These are phyloP conservation scores for Gaertneriomyces semiglobifer DNA, from an alignment of 192 early-diverging fungal species.

Conservation along the genomic window DNA sequence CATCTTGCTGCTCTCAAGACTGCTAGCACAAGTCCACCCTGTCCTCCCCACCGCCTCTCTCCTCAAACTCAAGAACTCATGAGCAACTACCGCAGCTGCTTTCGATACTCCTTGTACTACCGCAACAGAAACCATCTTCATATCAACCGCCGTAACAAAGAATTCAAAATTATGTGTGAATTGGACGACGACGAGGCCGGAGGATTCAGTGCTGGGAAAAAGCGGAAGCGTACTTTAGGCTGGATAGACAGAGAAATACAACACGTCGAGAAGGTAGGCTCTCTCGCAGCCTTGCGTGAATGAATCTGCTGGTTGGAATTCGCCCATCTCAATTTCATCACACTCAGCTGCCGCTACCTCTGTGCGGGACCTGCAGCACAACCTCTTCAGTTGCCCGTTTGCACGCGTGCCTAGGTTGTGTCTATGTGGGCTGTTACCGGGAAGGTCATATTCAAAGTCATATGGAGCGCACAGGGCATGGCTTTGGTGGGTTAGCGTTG, in stretches of 20 bases:
- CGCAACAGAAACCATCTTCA: constrained; percentile 24
- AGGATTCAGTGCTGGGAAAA: constrained; percentile 12
- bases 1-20: constrained; percentile 31
- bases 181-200: constrained; percentile 31
- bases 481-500: constrained; percentile 44
- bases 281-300: not conserved
- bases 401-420: constrained; percentile 82
- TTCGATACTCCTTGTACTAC: constrained; percentile 32
- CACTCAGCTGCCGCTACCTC: constrained; percentile 26
- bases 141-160: constrained; percentile 27
- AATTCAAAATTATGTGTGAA: constrained; percentile 25
- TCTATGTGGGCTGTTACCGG: constrained; percentile 74
- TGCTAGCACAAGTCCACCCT: not conserved
- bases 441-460: constrained; percentile 54
- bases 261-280: constrained; percentile 25
- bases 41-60: constrained; percentile 6
- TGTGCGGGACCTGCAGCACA: constrained; percentile 28
- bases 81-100: constrained; percentile 23
- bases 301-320: not conserved
- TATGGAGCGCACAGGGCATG: constrained; percentile 46
- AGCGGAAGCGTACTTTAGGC: constrained; percentile 25
- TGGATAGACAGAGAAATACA: constrained; percentile 37
- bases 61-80: constrained; percentile 19
- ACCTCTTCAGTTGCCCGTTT: constrained; percentile 49
- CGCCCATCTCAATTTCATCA: constrained; percentile 4